A percentile compares a stretch with the other conserved stretches of the same genome.
Evolutionary conservation across 805 yeast genomes (phyloP).

Genomic region (Candida stauntonica): DNA sequence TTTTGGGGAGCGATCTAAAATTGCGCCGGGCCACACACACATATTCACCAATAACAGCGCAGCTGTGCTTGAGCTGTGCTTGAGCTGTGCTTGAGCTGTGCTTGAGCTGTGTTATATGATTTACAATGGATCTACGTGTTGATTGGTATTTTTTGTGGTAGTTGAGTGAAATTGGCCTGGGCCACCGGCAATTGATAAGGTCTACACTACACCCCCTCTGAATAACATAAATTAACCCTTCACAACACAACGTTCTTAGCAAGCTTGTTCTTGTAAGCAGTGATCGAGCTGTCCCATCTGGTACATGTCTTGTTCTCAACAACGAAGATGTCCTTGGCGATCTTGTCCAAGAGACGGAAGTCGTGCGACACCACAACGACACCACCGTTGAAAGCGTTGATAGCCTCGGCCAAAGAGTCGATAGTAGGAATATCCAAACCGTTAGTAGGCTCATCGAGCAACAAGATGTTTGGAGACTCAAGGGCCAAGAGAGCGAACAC

Average conservation of each 20-base stretch:
- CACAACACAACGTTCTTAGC: conserved; percentile 83
- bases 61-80: no score
- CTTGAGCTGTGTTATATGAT: no score
- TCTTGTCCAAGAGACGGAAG: conserved; percentile 94
- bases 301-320: conserved; percentile 95
- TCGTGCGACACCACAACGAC: conserved; percentile 98
- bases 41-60: no score
- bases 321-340: conserved; percentile 95
- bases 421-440: conserved; percentile 98
- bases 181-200: no score
- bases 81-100: no score
- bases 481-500: conserved; percentile 95
- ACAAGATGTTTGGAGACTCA: conserved; percentile 89
- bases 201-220: no score
- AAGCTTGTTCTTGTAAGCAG: conserved; percentile 89
- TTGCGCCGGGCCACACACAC: background rate
- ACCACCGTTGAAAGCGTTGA: conserved; percentile 93
- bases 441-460: conserved; percentile 99
- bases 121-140: no score
- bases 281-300: conserved; percentile 90
- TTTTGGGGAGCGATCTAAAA: conserved; percentile 2
- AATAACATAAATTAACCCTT: conserved; percentile 15
- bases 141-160: no score
- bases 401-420: conserved; percentile 96
- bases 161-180: no score